These are phyloP conservation scores for Rubus idaeus DNA, from an alignment of 306 rosid genomes.

Conservation along the genomic window DNA sequence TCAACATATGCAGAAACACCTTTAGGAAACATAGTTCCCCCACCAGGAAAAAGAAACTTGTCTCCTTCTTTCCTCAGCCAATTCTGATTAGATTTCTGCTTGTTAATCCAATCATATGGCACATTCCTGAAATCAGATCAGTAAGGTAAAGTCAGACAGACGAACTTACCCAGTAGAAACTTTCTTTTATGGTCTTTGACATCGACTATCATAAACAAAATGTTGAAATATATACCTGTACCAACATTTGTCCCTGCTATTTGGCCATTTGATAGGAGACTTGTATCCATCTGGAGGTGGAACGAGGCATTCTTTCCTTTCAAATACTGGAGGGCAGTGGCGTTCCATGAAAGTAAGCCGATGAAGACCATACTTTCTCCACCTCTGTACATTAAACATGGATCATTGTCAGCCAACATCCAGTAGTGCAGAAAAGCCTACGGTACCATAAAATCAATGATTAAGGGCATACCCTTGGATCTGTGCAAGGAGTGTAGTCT, in stretches of 20 bases:
- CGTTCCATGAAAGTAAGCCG: constrained; percentile 93
- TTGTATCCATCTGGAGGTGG: constrained; percentile 97
- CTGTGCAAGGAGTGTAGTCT: constrained; percentile 98
- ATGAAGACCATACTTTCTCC: constrained; percentile 78
- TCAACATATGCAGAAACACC: constrained; percentile 94
- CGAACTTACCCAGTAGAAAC: background rate
- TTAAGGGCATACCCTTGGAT: constrained; percentile 70
- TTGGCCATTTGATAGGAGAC: constrained; percentile 93
- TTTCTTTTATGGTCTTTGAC: background rate
- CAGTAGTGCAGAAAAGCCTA: background rate
- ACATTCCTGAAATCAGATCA: constrained; percentile 69
- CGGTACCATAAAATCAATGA: constrained; percentile 22
- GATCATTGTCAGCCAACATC: constrained; percentile 17
- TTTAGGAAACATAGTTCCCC: constrained; percentile 96
- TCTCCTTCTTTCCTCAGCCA: constrained; percentile 98
- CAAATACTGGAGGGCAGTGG: constrained; percentile 84
- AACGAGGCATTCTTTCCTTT: constrained; percentile 86
- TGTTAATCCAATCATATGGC: constrained; percentile 98
- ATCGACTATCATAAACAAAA: background rate
- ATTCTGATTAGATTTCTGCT: constrained; percentile 88
- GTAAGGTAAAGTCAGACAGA: constrained; percentile 11
- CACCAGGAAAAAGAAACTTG: constrained; percentile 97
- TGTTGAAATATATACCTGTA: constrained; percentile 60
- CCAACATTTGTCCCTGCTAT: constrained; percentile 93
- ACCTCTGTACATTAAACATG: constrained; percentile 59